phyloP scores from a whole-genome alignment of 768 basidiomycete species.

The Lactarius sp. region DNA sequence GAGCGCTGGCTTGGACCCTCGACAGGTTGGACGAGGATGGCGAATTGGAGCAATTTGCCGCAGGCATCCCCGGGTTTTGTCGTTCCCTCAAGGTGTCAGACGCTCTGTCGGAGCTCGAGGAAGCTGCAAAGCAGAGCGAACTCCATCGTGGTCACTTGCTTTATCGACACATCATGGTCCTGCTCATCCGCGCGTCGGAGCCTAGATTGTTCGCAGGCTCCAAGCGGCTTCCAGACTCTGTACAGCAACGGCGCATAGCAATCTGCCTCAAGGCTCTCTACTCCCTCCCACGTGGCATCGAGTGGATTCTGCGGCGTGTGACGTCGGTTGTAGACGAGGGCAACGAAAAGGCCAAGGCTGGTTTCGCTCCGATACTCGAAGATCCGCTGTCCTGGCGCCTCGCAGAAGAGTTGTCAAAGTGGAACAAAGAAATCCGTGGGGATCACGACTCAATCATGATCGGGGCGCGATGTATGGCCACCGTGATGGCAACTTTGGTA shows the following conservation, averaged over 20 bases:
- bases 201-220: neutral
- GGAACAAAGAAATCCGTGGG: neutral
- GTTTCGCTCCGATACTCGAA: neutral
- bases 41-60: constrained; percentile 4
- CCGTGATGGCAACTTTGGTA: neutral
- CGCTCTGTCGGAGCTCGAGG: neutral
- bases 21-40: constrained; percentile 8
- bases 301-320: neutral
- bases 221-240: constrained; percentile 1
- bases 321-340: neutral
- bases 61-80: constrained; percentile 11
- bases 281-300: neutral
- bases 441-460: neutral
- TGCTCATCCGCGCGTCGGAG: neutral
- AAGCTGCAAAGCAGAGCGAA: neutral
- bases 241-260: neutral
- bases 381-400: neutral
- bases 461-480: constrained; percentile 8
- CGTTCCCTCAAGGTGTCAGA: neutral
- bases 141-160: neutral
- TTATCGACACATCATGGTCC: neutral
- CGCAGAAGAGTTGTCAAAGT: neutral
- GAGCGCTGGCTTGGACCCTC: constrained; percentile 11
- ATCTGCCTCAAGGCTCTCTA: constrained; percentile 6
- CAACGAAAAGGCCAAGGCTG: neutral